Evolutionary conservation across 78 protist species (phyloP), one percentile per base, ranked within the genome.

Genomic region (slime mould (Dictyostelium discoideum)): DNA sequence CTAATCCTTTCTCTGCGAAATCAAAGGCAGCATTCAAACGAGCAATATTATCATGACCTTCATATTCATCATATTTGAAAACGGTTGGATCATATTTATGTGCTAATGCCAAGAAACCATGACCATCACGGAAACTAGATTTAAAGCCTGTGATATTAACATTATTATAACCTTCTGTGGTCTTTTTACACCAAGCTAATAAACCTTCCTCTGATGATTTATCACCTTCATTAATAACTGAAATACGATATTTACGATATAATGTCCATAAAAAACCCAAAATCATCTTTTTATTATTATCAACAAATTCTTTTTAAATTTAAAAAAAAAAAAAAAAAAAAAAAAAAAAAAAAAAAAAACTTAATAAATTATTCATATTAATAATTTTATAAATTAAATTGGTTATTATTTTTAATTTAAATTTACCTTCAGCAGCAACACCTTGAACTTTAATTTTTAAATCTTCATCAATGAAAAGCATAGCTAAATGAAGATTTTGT

Each of bases 221-320:
- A 48, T 93, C 96, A 60, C 94, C 89, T 78, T 86, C 97, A 82
- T 78, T 95, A 65, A 96, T 96, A 57, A 85, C 92, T 65, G 95
- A 54, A 44, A 96, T 96, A 79, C 97, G 94, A 94, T 89, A 96
- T 85, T 86, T 84, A 81, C 95, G 92, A 72, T 86, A 96, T 24
- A 96, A 50, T n/a, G 89, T 87, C 93, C 95, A 96, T 42, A 96
- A 54, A 89, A 96, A 85, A 78, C 97, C 97, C 48, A 96, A 89
- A 76, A 96, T 92, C 95, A 86, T 86, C 86, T 96, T 96, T 76
- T 82, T 84, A 78, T 95, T 95, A 65, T 63, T 73, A 78, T 95
- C 97, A 83, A 87, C 94, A 85, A 95, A 93, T 42, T 93, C 96
- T 93, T 32, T 20, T 10, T n/a, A n/a, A 57, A 7, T 78, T 22